phyloP scores from a whole-genome alignment of 352 stramenopile species.

The Globisporangium yorkense region DNA sequence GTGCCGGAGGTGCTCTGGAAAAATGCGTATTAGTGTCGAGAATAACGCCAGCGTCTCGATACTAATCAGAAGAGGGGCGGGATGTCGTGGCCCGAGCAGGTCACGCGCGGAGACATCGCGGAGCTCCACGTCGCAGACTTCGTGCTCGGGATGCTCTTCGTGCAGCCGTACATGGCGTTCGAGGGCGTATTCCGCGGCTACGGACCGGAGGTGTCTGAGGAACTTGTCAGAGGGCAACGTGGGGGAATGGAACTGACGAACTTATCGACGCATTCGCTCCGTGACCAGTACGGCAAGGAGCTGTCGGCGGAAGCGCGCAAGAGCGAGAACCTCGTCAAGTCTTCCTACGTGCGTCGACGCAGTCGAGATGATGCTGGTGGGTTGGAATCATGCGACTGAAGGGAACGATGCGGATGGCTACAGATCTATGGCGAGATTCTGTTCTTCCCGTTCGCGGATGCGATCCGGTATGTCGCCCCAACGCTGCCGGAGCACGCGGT shows the following conservation, averaged over 20 bases:
- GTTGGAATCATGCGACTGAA: no score
- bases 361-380: neutral
- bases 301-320: slow-evolving; percentile 75
- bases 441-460: slow-evolving; percentile 81
- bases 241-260: no score
- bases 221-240: no score
- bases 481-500: slow-evolving; percentile 60
- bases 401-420: no score
- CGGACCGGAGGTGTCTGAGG: slow-evolving; percentile 38
- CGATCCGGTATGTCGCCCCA: slow-evolving; percentile 55
- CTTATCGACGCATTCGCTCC: no score
- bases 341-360: slow-evolving; percentile 47
- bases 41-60: no score
- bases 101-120: slow-evolving; percentile 57
- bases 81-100: slow-evolving; percentile 14
- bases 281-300: slow-evolving; percentile 70
- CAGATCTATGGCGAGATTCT: slow-evolving; percentile 83
- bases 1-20: slow-evolving; percentile 41
- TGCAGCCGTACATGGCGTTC: slow-evolving; percentile 64
- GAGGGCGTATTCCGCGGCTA: slow-evolving; percentile 58
- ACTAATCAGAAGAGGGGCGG: no score
- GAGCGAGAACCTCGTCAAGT: slow-evolving; percentile 72
- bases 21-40: neutral
- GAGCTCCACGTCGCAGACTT: slow-evolving; percentile 77
- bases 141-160: slow-evolving; percentile 74